These are phyloP conservation scores for Lunasporangiospora selenospora DNA, from an alignment of 192 early-diverging fungal species.

Conservation along the genomic window DNA sequence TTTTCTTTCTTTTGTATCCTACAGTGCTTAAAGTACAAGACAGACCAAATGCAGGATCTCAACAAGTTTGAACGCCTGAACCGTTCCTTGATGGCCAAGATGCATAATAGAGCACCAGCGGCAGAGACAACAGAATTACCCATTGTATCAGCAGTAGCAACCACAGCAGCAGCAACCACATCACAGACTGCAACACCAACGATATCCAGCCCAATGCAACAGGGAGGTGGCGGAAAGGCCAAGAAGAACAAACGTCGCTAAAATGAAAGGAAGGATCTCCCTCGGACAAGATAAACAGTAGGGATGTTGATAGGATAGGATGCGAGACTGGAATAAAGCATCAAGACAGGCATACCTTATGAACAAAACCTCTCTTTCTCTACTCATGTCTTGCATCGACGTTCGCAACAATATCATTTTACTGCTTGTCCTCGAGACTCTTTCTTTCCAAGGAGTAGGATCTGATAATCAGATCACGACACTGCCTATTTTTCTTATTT, in stretches of 20 bases:
- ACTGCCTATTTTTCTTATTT: no score
- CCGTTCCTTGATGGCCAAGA: constrained; percentile 67
- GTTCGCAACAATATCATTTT: no score
- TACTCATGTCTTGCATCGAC: no score
- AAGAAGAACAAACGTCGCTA: constrained; percentile 47
- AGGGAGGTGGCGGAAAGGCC: constrained; percentile 45
- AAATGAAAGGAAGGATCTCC: no score
- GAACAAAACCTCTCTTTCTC: no score
- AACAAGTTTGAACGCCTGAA: constrained; percentile 78
- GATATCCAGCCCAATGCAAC: constrained; percentile 45
- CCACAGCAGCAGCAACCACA: constrained; percentile 9
- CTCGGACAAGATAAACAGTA: no score
- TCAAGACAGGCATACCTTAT: no score
- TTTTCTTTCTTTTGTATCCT: neutral
- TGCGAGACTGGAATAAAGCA: no score
- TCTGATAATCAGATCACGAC: no score
- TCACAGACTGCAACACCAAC: constrained; percentile 23
- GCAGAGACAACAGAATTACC: constrained; percentile 1
- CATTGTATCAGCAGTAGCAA: constrained; percentile 10
- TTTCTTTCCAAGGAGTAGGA: no score
- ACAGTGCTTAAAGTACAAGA: constrained; percentile 69
- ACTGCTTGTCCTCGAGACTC: no score
- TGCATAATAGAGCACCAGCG: constrained; percentile 62
- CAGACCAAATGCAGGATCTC: constrained; percentile 70
- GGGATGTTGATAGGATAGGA: no score